These are phyloP conservation scores for Trifolium fragiferum DNA, from an alignment of 306 rosid species.

Conservation along the genomic window DNA sequence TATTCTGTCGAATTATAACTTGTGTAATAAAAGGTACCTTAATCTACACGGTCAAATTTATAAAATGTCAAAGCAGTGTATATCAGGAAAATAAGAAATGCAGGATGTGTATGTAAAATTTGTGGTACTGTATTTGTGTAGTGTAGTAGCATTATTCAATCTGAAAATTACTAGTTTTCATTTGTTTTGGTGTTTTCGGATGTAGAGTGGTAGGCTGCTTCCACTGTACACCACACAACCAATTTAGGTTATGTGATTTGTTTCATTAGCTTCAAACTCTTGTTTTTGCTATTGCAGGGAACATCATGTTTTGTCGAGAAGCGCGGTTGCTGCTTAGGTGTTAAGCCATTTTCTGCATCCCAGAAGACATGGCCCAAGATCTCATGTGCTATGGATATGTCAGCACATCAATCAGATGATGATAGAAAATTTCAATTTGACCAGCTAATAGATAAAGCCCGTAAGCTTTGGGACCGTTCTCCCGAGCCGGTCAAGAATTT, in stretches of 20 bases:
- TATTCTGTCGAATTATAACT: too few relatives aligned
- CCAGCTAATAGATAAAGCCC: conserved; percentile 52
- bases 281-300: conserved; percentile 42
- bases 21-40: too few relatives aligned
- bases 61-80: not conserved
- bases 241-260: not conserved
- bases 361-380: conserved; percentile 45
- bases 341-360: conserved; percentile 44
- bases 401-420: conserved; percentile 71
- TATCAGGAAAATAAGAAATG: not conserved
- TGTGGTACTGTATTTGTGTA: not conserved
- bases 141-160: conserved; percentile 3
- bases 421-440: conserved; percentile 51
- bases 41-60: too few relatives aligned
- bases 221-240: not conserved
- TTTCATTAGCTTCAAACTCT: conserved; percentile 8
- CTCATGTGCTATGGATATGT: conserved; percentile 65
- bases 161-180: conserved; percentile 28
- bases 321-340: conserved; percentile 37
- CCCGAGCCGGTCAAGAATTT: conserved; percentile 85
- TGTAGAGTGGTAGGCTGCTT: conserved; percentile 2
- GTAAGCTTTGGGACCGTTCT: conserved; percentile 72
- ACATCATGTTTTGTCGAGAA: conserved; percentile 36
- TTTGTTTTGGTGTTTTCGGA: conserved; percentile 16
- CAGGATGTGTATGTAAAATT: not conserved